Evolutionary conservation across 306 rosid genomes (phyloP), one percentile per base, ranked within the genome.

Genomic region (Rosa lucieae): DNA sequence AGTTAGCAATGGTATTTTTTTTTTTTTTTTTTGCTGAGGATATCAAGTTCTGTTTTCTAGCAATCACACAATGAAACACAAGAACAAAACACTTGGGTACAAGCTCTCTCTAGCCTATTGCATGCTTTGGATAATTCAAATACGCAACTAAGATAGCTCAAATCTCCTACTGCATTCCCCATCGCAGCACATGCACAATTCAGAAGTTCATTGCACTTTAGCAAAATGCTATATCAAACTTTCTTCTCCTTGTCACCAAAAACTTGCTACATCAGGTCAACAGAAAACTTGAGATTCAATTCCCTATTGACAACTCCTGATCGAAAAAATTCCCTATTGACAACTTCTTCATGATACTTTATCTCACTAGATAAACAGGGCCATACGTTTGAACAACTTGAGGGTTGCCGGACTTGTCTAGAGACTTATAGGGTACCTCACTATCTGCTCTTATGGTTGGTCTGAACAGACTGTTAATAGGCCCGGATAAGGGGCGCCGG

Each of bases 331-430:
- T n/a, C n/a, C n/a, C n/a, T n/a, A n/a, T n/a, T n/a, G n/a, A 15
- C 21, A 79, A 12, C 74, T 66, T 44, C 44, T 44, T 63, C 61
- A 72, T 56, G 76, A 55, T 17, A 46, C 14, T 59, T 81, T 88
- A 92, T 72, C 89, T 81, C 14, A 92, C 99, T 61, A 65, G 23
- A 86, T 94, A 92, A 78, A 89, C 77, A 8, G 99, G 97, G 1
- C 97, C 97, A 85, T 85, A 91, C 49, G 84, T 80, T 14, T 82
- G 80, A 44, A 48, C 71, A n/a, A 62, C 46, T 72, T 21, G 75
- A 76, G 90, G 46, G 80, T 75, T 80, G 11, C 72, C 82, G 70
- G 82, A 84, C 43, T 90, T 84, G 44, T 81, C 75, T 8, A 94
- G 89, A 82, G 82, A 81, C 73, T 76, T 70, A 63, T 89, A 94